Evolutionary conservation across 2,329 filamentous ascomycete species (phyloP).

Genomic region (Beauveria brongniartii): DNA sequence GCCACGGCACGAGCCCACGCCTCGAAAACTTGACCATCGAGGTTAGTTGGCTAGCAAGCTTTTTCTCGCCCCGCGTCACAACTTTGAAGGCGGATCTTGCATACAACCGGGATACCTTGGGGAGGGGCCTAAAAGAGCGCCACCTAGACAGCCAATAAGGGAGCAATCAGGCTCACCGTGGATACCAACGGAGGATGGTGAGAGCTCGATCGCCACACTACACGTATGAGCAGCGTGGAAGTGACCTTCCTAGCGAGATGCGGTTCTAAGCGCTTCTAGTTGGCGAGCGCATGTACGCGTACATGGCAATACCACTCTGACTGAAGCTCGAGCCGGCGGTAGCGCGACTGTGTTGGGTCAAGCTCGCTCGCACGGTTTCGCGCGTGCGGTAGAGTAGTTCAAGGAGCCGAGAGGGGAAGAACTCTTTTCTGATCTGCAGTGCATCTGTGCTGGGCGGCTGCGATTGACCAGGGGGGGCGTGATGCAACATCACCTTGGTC

Average conservation of each 20-base stretch:
- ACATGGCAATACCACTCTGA: background rate
- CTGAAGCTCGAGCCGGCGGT: background rate
- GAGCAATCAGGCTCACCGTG: background rate
- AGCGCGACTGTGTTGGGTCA: background rate
- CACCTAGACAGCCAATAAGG: background rate
- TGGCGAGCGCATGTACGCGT: background rate
- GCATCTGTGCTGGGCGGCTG: background rate
- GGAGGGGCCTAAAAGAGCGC: background rate
- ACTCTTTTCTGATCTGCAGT: background rate
- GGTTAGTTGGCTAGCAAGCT: background rate
- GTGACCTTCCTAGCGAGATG: background rate
- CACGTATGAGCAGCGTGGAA: background rate
- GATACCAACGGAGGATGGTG: background rate
- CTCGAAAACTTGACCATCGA: background rate
- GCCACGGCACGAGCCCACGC: background rate
- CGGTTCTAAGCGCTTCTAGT: background rate
- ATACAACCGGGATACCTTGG: background rate
- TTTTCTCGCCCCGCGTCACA: background rate
- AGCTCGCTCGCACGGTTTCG: background rate
- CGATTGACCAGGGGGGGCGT: background rate
- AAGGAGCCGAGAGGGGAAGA: background rate
- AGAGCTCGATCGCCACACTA: background rate
- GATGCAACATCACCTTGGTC: constrained; percentile 4
- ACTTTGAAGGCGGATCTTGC: constrained; percentile 1
- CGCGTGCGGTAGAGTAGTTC: background rate